A percentile compares a stretch with the other conserved stretches of the same genome.
These are phyloP conservation scores for Euptelea pleiosperma DNA, from an alignment of 164 flowering plant species.

Conservation along the genomic window DNA sequence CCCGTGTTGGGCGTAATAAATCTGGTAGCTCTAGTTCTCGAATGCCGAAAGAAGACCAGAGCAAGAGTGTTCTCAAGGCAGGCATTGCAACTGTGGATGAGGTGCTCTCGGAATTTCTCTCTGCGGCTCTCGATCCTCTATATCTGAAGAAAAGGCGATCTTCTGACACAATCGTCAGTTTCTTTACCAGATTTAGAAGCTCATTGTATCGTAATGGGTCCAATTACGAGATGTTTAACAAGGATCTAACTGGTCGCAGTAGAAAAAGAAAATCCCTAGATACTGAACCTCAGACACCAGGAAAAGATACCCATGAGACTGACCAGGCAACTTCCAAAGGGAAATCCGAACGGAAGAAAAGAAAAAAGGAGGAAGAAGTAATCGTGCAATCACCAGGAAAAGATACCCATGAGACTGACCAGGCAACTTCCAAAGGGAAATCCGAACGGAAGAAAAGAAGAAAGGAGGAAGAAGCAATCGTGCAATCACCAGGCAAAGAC, in stretches of 20 bases:
- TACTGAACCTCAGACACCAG: conserved; percentile 10
- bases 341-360: conserved; percentile 20
- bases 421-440: neutral
- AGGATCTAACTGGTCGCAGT: conserved; percentile 15
- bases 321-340: conserved; percentile 14
- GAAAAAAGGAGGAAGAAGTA: conserved; percentile 13
- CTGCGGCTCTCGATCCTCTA: conserved; percentile 42
- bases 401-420: neutral
- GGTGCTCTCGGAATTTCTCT: conserved; percentile 44
- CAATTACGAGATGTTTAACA: conserved; percentile 14
- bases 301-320: conserved; percentile 8
- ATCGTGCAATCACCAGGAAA: neutral
- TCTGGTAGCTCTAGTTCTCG: conserved; percentile 12
- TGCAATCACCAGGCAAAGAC: conserved; percentile 1
- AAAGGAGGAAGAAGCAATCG: conserved; percentile 9
- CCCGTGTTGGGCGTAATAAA: conserved; percentile 6
- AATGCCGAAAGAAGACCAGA: conserved; percentile 6
- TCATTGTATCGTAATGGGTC: conserved; percentile 39
- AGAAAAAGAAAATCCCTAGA: conserved; percentile 14
- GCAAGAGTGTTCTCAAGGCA: conserved; percentile 13
- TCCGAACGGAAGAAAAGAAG: conserved; percentile 15
- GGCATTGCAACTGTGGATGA: conserved; percentile 35
- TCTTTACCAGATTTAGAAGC: conserved; percentile 51
- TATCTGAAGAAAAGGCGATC: conserved; percentile 30
- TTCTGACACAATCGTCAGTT: conserved; percentile 31